A percentile compares a stretch with the other conserved stretches of the same genome.
These are phyloP conservation scores for Hibiscus trionum DNA, from an alignment of 345 rosid species.

Conservation along the genomic window DNA sequence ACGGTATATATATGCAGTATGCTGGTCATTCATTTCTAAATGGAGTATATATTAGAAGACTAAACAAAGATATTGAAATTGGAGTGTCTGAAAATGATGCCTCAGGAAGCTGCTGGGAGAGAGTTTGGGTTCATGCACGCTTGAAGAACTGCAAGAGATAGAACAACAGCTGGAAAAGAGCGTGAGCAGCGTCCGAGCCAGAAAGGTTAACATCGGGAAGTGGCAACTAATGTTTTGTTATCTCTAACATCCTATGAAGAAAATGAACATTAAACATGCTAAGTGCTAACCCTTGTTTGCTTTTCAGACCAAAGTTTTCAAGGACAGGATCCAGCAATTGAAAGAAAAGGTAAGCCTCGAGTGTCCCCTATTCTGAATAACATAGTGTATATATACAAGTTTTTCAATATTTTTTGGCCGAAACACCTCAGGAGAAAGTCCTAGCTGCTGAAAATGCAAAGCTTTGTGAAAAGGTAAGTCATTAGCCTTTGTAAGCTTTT, in stretches of 20 bases:
- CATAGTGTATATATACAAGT: background rate
- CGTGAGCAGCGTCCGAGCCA: constrained; percentile 42
- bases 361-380: background rate
- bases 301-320: constrained; percentile 60
- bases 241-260: background rate
- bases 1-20: constrained; percentile 33
- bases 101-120: constrained; percentile 61
- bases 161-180: constrained; percentile 59
- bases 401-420: background rate
- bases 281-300: background rate
- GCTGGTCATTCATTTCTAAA: background rate
- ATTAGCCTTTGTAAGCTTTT: too few species aligned
- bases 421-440: constrained; percentile 42
- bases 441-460: constrained; percentile 50
- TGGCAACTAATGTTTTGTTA: background rate
- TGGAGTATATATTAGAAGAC: background rate
- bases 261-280: background rate
- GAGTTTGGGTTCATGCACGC: constrained; percentile 37
- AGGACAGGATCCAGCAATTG: constrained; percentile 55
- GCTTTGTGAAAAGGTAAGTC: constrained; percentile 49
- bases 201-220: constrained; percentile 32
- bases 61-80: background rate
- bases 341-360: constrained; percentile 51
- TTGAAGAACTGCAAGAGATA: constrained; percentile 54
- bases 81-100: background rate